Evolutionary conservation across 1,284 basidiomycete genomes (phyloP).

Genomic region (Jaminaea rosea): DNA sequence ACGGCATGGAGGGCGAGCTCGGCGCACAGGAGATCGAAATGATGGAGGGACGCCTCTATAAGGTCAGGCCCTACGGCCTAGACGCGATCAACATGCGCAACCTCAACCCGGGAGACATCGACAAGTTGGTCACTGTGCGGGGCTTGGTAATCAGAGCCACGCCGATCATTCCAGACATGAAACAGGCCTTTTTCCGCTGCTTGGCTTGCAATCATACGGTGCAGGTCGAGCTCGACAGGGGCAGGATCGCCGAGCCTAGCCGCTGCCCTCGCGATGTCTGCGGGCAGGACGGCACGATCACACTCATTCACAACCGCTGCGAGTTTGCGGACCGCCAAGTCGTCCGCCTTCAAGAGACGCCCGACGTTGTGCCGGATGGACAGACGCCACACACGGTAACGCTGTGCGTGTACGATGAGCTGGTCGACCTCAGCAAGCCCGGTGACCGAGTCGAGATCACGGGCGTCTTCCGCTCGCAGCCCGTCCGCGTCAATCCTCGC

Average conservation of each 20-base stretch:
- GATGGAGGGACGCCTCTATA: conserved; percentile 60
- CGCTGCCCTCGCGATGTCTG: conserved; percentile 89
- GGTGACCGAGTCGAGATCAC: conserved; percentile 85
- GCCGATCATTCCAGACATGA: conserved; percentile 98
- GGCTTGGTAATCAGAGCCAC: conserved; percentile 95
- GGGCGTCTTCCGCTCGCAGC: conserved; percentile 88
- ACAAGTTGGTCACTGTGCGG: conserved; percentile 79
- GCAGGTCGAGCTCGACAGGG: conserved; percentile 88
- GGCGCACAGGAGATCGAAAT: conserved; percentile 50
- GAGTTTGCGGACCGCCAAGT: conserved; percentile 93
- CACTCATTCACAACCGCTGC: conserved; percentile 90
- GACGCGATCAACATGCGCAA: conserved; percentile 52
- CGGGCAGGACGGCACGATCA: conserved; percentile 75
- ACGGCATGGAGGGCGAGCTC: conserved; percentile 61
- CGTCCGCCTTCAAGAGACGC: conserved; percentile 89
- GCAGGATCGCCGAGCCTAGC: conserved; percentile 84
- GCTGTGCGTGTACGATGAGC: conserved; percentile 88
- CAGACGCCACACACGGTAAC: conserved; percentile 97
- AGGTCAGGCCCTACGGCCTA: conserved; percentile 80
- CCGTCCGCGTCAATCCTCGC: conserved; percentile 84
- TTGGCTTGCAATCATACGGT: conserved; percentile 89
- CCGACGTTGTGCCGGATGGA: conserved; percentile 92
- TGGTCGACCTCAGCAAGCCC: conserved; percentile 88
- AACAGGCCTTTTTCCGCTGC: conserved; percentile 92
- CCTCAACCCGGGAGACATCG: conserved; percentile 44